phyloP scores from a whole-genome alignment of 345 rosid species.

The Odontarrhena argentea region DNA sequence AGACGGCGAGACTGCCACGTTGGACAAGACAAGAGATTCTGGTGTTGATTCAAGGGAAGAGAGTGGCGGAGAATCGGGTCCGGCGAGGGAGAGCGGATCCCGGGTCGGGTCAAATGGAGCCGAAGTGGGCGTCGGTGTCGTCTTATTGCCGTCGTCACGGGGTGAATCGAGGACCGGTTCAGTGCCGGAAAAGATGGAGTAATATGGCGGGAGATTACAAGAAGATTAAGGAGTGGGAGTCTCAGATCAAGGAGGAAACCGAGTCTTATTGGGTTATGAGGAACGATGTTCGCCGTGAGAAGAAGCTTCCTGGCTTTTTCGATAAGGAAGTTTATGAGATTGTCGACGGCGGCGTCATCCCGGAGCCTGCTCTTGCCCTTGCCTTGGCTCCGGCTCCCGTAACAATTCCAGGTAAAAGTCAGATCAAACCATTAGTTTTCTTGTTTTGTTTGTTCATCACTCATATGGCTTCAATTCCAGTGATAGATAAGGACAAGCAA shows the following conservation, averaged over 20 bases:
- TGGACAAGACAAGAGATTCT: conserved; percentile 98
- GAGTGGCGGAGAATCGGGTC: conserved; percentile 85
- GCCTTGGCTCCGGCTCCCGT: conserved; percentile 47
- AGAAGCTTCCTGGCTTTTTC: conserved; percentile 89
- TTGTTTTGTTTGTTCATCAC: neutral
- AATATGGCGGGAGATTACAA: conserved; percentile 94
- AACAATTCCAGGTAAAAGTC: conserved; percentile 47
- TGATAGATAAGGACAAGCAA: conserved; percentile 54
- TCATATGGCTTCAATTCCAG: neutral
- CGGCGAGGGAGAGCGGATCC: conserved; percentile 74
- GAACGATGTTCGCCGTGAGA: conserved; percentile 81
- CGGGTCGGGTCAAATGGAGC: conserved; percentile 74
- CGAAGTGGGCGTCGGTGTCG: conserved; percentile 95
- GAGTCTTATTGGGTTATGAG: conserved; percentile 98
- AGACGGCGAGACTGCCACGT: conserved; percentile 83
- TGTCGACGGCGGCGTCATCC: conserved; percentile 57
- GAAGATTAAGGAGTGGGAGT: conserved; percentile 97
- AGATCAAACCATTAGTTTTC: neutral
- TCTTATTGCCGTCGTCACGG: conserved; percentile 89
- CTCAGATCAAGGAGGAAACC: conserved; percentile 59
- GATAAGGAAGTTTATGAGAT: conserved; percentile 93
- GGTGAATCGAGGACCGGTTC: conserved; percentile 93
- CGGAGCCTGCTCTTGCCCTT: conserved; percentile 43
- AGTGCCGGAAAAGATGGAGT: conserved; percentile 99
- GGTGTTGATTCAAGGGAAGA: conserved; percentile 91